phyloP scores from a whole-genome alignment of 768 basidiomycete genomes.

The Lactarius akahatsu region DNA sequence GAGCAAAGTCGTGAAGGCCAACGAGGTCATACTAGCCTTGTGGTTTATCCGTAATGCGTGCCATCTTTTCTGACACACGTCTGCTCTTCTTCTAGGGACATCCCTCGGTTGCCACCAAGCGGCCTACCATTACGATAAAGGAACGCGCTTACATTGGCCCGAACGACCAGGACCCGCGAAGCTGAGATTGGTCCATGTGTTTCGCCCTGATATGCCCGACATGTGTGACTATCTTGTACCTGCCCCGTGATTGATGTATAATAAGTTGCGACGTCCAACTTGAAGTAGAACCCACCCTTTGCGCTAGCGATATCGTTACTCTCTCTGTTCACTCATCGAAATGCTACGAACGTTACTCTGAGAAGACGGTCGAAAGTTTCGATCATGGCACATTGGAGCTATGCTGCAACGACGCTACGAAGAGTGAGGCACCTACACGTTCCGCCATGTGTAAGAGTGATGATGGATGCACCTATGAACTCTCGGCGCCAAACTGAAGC shows the following conservation, averaged over 20 bases:
- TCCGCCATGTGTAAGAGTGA: neutral
- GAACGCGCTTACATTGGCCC: neutral
- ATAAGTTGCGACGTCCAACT: neutral
- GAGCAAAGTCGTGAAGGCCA: neutral
- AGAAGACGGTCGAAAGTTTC: neutral
- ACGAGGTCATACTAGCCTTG: slow-evolving; percentile 1
- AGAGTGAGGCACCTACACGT: too few species aligned
- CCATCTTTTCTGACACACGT: slow-evolving; percentile 1
- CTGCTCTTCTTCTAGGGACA: neutral
- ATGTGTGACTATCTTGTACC: neutral
- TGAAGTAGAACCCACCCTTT: neutral
- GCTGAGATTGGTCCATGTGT: neutral
- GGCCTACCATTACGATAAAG: neutral
- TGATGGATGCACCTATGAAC: neutral
- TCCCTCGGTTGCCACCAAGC: neutral
- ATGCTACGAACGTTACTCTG: neutral
- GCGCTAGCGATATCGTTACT: neutral
- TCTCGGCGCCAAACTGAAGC: neutral
- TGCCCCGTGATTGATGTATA: neutral
- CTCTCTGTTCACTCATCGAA: neutral
- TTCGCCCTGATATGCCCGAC: neutral
- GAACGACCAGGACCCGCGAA: neutral
- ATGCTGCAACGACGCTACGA: too few species aligned
- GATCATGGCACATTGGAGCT: neutral
- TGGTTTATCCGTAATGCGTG: neutral